Conservation (phyloP, 1,284 basidiomycete genomes). For the Ganoderma lingzhi region DNA sequence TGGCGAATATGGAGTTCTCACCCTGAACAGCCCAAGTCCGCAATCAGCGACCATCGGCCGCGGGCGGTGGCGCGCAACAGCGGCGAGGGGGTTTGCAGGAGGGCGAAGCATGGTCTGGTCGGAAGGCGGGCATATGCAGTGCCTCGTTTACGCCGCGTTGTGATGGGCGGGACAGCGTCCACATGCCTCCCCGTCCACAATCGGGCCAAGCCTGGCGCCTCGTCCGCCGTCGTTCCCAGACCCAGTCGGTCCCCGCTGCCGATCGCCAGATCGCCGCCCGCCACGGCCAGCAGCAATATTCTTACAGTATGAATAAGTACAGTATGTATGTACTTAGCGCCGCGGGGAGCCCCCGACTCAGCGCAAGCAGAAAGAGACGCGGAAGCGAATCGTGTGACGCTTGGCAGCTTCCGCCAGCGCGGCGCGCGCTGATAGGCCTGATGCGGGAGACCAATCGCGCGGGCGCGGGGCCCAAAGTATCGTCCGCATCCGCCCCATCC, state of each 20-base stretch:
- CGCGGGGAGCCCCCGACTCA: background rate
- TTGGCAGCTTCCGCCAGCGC: background rate
- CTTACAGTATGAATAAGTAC: too few species aligned
- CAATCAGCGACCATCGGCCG: background rate
- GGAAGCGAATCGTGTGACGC: constrained; percentile 7
- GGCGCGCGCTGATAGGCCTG: background rate
- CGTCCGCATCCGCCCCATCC: background rate
- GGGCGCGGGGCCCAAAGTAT: background rate
- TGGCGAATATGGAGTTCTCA: constrained; percentile 17
- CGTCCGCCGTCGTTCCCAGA: constrained; percentile 5
- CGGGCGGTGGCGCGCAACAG: constrained; percentile 18
- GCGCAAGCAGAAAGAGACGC: constrained; percentile 2
- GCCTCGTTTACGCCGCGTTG: constrained; percentile 36
- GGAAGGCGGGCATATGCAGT: constrained; percentile 17
- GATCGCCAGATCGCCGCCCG: constrained; percentile 6
- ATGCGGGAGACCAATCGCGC: background rate
- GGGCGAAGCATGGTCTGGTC: constrained; percentile 1
- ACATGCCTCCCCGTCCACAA: constrained; percentile 24
- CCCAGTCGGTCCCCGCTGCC: background rate
- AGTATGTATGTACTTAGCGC: background rate
- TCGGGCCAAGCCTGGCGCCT: constrained; percentile 18
- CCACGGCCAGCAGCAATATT: background rate
- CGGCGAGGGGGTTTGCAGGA: background rate
- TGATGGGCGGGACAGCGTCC: constrained; percentile 33
- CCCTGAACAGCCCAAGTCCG: constrained; percentile 27